Conservation (phyloP, 192 early-diverging fungal genomes). For the Rhizoclosmatium globosum region DNA sequence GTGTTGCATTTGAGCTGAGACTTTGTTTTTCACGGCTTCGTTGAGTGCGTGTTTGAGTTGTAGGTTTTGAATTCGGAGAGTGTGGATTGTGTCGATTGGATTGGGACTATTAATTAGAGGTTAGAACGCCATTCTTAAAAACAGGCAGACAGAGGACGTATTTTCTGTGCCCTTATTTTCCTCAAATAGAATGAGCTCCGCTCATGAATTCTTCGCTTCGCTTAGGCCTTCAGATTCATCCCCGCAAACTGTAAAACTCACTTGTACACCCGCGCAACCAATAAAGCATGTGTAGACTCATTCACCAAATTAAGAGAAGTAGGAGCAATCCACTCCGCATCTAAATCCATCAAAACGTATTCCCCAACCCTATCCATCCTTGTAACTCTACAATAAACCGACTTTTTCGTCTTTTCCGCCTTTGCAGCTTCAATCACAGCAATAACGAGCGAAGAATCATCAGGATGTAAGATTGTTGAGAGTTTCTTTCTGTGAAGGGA, state of each 20-base stretch:
- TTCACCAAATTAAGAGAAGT: background rate
- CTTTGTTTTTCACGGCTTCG: background rate
- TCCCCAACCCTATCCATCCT: constrained; percentile 35
- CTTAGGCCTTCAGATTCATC: background rate
- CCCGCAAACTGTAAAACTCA: background rate
- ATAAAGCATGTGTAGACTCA: constrained; percentile 1
- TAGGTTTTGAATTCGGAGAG: constrained; percentile 17
- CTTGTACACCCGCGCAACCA: constrained; percentile 2
- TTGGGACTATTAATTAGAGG: background rate
- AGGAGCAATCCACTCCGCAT: background rate
- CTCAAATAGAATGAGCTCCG: too few relatives aligned
- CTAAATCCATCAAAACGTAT: constrained; percentile 24
- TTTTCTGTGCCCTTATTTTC: too few relatives aligned
- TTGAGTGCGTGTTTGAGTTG: constrained; percentile 16
- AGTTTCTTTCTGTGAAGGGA: constrained; percentile 16
- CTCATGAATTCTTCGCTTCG: too few relatives aligned
- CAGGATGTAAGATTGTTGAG: constrained; percentile 18
- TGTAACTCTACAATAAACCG: constrained; percentile 15
- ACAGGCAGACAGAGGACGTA: too few relatives aligned
- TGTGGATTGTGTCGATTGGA: constrained; percentile 27
- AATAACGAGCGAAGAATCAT: constrained; percentile 1
- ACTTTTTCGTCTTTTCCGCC: background rate
- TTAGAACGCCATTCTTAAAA: too few relatives aligned
- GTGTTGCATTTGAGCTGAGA: background rate
- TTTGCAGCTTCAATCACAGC: background rate